Evolutionary conservation across 257 asterid genomes (phyloP).

Genomic region (Jasminum sambac): DNA sequence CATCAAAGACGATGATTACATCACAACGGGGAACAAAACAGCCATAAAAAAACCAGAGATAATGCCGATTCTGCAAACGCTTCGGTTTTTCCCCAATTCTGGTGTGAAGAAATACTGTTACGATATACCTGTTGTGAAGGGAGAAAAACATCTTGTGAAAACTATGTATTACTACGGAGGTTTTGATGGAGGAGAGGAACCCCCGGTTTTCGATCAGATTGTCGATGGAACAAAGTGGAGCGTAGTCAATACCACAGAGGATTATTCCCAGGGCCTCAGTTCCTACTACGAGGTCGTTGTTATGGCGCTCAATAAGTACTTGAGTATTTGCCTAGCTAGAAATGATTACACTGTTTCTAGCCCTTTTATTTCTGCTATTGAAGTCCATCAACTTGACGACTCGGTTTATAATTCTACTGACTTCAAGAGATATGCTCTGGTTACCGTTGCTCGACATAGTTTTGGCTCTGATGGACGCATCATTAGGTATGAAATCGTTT

Average conservation of each 20-base stretch:
- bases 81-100: constrained; percentile 60
- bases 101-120: constrained; percentile 58
- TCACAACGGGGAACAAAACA: constrained; percentile 56
- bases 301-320: constrained; percentile 45
- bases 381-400: constrained; percentile 50
- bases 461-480: constrained; percentile 57
- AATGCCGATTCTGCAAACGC: constrained; percentile 47
- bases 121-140: constrained; percentile 56
- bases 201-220: constrained; percentile 89
- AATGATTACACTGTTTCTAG: constrained; percentile 54
- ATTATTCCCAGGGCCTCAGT: constrained; percentile 52
- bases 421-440: constrained; percentile 47
- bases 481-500: constrained; percentile 46
- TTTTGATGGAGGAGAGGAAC: constrained; percentile 74
- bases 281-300: constrained; percentile 76
- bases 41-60: constrained; percentile 42
- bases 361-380: constrained; percentile 81
- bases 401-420: constrained; percentile 70
- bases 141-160: constrained; percentile 56
- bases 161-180: constrained; percentile 72
- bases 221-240: constrained; percentile 82
- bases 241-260: constrained; percentile 72
- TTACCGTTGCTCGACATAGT: constrained; percentile 54
- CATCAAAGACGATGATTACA: constrained; percentile 49
- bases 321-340: constrained; percentile 73